Evolutionary conservation across 768 basidiomycete species (phyloP).

Genomic region (Sporobolomyces roseus): DNA sequence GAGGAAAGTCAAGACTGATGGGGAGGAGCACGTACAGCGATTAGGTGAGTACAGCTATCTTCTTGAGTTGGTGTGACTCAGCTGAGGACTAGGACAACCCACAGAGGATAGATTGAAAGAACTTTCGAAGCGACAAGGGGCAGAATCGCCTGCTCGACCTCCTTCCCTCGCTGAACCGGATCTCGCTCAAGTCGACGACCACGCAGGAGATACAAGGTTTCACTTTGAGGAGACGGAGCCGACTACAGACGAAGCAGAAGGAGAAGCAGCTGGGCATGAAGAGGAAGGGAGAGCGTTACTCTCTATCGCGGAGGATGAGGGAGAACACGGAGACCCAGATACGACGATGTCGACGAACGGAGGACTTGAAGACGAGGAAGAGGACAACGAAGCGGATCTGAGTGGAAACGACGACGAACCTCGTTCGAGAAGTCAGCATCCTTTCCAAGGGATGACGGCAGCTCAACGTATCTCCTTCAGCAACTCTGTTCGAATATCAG

Average conservation of each 20-base stretch:
- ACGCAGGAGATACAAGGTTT: background rate
- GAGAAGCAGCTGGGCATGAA: background rate
- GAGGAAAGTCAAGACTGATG: conserved; percentile 18
- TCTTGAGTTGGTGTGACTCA: too few species aligned
- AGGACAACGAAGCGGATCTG: conserved; percentile 4
- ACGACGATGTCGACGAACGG: background rate
- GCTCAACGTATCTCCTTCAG: conserved; percentile 34
- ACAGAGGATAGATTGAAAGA: conserved; percentile 7
- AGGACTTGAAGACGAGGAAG: background rate
- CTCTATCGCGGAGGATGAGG: background rate
- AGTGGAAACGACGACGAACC: background rate
- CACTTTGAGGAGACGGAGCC: background rate
- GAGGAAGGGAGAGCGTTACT: conserved; percentile 23
- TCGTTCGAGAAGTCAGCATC: background rate
- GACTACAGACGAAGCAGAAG: background rate
- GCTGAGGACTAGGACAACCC: too few species aligned
- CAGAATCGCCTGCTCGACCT: background rate
- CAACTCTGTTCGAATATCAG: conserved; percentile 28
- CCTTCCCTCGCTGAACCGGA: background rate
- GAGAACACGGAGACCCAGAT: background rate
- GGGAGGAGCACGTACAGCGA: conserved; percentile 18
- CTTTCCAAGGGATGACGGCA: background rate
- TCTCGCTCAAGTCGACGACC: background rate
- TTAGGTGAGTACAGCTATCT: background rate
- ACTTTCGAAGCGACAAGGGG: conserved; percentile 1